A percentile compares a stretch with the other conserved stretches of the same genome.
These are phyloP conservation scores for Malus sylvestris DNA, from an alignment of 306 rosid species.

Conservation along the genomic window DNA sequence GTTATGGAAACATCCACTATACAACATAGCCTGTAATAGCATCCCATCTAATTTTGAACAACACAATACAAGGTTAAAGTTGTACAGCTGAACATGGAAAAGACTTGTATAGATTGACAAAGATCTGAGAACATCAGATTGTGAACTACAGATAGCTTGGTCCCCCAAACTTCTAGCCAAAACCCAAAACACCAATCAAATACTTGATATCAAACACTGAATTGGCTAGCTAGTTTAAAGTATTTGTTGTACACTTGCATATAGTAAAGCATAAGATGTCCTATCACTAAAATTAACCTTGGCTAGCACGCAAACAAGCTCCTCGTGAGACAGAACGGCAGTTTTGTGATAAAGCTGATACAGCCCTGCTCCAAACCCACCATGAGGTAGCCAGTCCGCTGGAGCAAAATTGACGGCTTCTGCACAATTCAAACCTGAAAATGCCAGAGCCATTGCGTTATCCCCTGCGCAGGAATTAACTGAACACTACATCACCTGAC, in stretches of 20 bases:
- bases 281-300: conserved; percentile 38
- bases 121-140: background rate
- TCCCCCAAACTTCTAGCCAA: background rate
- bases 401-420: conserved; percentile 99
- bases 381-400: conserved; percentile 97
- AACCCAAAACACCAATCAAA: background rate
- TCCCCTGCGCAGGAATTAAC: background rate
- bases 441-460: conserved; percentile 15
- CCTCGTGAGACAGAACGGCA: conserved; percentile 94
- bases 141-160: background rate
- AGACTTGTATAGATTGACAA: background rate
- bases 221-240: background rate
- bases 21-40: background rate
- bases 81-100: background rate
- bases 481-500: conserved; percentile 12
- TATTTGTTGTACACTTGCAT: background rate
- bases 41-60: background rate
- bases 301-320: conserved; percentile 84
- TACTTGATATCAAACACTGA: background rate
- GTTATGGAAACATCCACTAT: background rate
- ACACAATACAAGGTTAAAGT: background rate
- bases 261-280: background rate
- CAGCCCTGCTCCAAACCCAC: conserved; percentile 90
- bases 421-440: conserved; percentile 91
- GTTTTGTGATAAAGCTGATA: conserved; percentile 75